A percentile compares a stretch with the other conserved stretches of the same genome.
Evolutionary conservation across 805 yeast species (phyloP).

Genomic region (Kuraishia capsulata): DNA sequence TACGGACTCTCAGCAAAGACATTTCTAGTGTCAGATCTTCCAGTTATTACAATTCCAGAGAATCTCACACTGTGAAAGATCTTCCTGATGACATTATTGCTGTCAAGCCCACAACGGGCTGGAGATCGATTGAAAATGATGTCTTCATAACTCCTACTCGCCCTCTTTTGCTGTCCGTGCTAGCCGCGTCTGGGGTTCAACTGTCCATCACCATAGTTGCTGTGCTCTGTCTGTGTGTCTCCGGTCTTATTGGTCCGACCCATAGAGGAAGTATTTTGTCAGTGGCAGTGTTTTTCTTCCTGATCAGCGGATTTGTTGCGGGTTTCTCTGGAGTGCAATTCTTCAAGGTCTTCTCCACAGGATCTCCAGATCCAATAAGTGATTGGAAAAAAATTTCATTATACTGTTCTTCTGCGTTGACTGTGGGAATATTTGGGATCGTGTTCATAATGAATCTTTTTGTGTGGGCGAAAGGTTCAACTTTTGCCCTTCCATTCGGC

Average conservation of each 20-base stretch:
- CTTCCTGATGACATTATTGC: constrained; percentile 9
- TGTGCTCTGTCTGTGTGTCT: constrained; percentile 47
- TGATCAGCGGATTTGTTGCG: constrained; percentile 64
- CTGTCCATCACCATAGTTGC: constrained; percentile 56
- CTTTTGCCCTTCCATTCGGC: constrained; percentile 71
- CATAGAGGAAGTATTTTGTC: constrained; percentile 61
- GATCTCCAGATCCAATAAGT: constrained; percentile 20
- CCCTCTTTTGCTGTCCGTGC: constrained; percentile 39
- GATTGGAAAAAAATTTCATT: constrained; percentile 30
- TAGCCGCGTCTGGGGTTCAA: constrained; percentile 72
- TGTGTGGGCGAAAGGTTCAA: constrained; percentile 69
- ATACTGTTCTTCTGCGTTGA: constrained; percentile 40
- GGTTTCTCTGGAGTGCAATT: constrained; percentile 65
- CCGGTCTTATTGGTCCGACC: constrained; percentile 52
- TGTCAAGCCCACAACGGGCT: constrained; percentile 20
- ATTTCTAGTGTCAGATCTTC: constrained; percentile 11
- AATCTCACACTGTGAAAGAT: constrained; percentile 4
- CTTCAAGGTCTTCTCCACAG: constrained; percentile 43
- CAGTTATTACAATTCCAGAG: background rate
- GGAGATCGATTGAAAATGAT: constrained; percentile 48
- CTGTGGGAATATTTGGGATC: constrained; percentile 35
- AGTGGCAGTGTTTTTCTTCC: constrained; percentile 49
- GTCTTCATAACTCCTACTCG: constrained; percentile 44
- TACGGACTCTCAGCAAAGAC: constrained; percentile 46
- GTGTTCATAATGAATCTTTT: constrained; percentile 54